phyloP scores from a whole-genome alignment of 352 stramenopile species.

The Globisporangium orthogonon region DNA sequence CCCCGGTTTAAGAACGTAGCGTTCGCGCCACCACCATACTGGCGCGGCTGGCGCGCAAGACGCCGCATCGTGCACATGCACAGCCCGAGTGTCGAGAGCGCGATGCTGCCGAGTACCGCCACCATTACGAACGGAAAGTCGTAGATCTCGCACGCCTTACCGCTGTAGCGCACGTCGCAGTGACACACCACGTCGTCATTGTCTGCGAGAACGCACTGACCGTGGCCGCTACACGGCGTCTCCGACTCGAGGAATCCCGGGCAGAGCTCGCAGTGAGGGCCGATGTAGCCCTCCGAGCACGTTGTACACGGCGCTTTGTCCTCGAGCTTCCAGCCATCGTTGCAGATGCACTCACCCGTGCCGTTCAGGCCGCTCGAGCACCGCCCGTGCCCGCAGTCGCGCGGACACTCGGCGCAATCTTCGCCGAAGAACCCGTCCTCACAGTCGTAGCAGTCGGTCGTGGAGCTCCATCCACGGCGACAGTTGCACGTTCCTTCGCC shows the following conservation, averaged over 20 bases:
- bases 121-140: slow-evolving; percentile 85
- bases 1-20: slow-evolving; percentile 25
- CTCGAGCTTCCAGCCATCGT: slow-evolving; percentile 65
- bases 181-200: slow-evolving; percentile 49
- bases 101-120: slow-evolving; percentile 67
- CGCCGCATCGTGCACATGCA: slow-evolving; percentile 86
- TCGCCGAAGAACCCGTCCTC: slow-evolving; percentile 78
- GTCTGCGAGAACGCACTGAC: slow-evolving; percentile 47
- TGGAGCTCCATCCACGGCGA: slow-evolving; percentile 64
- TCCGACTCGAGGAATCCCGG: slow-evolving; percentile 71
- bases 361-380: slow-evolving; percentile 76
- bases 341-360: slow-evolving; percentile 71
- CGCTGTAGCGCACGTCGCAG: slow-evolving; percentile 72
- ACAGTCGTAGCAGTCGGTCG: slow-evolving; percentile 81
- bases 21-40: slow-evolving; percentile 5
- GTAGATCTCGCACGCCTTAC: slow-evolving; percentile 72
- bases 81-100: slow-evolving; percentile 74
- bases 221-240: slow-evolving; percentile 63
- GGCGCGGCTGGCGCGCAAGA: slow-evolving; percentile 59
- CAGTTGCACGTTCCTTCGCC: slow-evolving; percentile 80
- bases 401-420: slow-evolving; percentile 56
- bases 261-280: slow-evolving; percentile 57
- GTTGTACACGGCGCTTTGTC: slow-evolving; percentile 58
- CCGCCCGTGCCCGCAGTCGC: slow-evolving; percentile 65
- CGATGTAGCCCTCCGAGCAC: slow-evolving; percentile 76